Evolutionary conservation across 2,329 filamentous ascomycete species (phyloP).

Genomic region (Scleromitrula shiraiana): DNA sequence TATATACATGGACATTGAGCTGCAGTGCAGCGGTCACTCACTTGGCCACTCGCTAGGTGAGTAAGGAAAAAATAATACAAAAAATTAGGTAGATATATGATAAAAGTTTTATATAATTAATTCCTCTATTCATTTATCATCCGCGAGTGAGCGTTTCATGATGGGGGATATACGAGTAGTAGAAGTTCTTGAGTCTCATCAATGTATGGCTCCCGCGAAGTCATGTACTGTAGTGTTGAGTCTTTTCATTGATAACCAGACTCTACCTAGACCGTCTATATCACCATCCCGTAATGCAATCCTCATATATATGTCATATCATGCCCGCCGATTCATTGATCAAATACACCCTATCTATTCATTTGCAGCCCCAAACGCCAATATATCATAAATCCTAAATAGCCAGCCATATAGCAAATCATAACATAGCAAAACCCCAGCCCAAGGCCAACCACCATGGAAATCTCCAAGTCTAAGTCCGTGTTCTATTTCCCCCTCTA

Average conservation of each 20-base stretch:
- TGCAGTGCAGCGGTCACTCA: neutral
- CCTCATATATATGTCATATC: neutral
- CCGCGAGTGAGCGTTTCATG: too few species aligned
- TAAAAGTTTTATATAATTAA: too few species aligned
- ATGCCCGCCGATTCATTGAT: neutral
- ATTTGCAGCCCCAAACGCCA: neutral
- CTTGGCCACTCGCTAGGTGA: neutral
- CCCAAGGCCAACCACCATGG: neutral
- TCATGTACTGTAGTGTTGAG: too few species aligned
- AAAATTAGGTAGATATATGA: neutral
- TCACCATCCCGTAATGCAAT: neutral
- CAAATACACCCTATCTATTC: too few species aligned
- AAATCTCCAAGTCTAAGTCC: neutral
- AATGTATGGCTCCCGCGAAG: too few species aligned
- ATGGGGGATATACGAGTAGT: too few species aligned
- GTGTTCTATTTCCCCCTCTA: conserved; percentile 7
- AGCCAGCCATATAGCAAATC: neutral
- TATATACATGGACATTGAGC: neutral
- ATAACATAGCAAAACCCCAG: neutral
- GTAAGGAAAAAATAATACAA: neutral
- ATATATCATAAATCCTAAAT: neutral
- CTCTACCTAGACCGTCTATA: neutral
- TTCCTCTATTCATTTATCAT: too few species aligned
- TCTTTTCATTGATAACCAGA: neutral
- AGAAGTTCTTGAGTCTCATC: neutral